Evolutionary conservation across 108 stramenopile species (phyloP).

Genomic region (Parietichytrium sp.): DNA sequence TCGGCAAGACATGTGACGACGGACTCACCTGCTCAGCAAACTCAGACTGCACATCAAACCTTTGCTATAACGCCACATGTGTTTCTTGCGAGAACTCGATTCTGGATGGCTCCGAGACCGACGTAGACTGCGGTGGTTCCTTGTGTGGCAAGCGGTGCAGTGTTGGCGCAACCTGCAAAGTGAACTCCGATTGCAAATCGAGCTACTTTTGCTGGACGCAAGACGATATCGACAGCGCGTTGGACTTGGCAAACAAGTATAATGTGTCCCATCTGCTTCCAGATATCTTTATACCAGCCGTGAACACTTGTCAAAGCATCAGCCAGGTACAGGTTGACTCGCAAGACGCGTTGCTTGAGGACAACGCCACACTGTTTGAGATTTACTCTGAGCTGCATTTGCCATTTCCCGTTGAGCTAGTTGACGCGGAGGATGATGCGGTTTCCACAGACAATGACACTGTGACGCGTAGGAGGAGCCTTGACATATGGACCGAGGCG

Average conservation of each 20-base stretch:
- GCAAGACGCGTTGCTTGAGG: neutral
- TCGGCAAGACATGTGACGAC: neutral
- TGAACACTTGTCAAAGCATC: neutral
- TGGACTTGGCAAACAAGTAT: neutral
- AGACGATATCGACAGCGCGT: neutral
- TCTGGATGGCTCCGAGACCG: neutral
- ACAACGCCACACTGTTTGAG: neutral
- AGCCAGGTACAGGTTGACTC: neutral
- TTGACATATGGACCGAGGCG: too few species aligned
- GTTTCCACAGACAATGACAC: too few species aligned
- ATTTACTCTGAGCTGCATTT: neutral
- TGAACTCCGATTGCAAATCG: neutral
- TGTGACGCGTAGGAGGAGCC: neutral
- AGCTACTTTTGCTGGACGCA: slow-evolving; percentile 22
- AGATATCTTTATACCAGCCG: neutral
- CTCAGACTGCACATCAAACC: neutral
- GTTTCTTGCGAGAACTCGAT: neutral
- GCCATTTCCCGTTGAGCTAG: neutral
- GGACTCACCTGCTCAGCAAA: neutral
- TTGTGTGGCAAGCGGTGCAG: neutral
- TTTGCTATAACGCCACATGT: neutral
- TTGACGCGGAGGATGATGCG: neutral
- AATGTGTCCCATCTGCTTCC: neutral
- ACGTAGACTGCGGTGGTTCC: slow-evolving; percentile 2
- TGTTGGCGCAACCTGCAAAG: neutral